A percentile compares a stretch with the other conserved stretches of the same genome.
phyloP scores from a whole-genome alignment of 2,329 filamentous ascomycete genomes.

The Penicillium paneum region DNA sequence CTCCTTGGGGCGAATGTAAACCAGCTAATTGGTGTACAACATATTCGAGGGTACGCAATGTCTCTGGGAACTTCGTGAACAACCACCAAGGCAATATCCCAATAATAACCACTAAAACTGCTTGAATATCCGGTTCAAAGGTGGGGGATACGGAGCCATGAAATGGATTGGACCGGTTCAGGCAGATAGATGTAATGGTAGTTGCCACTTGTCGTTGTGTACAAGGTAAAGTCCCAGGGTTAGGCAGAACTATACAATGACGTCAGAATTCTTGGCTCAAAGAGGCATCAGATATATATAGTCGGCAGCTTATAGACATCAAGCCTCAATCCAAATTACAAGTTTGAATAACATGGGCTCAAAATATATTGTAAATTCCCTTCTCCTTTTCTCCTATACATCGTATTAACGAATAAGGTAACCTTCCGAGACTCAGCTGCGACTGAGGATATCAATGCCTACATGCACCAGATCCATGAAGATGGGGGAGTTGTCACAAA shows the following conservation, averaged over 20 bases:
- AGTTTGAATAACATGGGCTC: background rate
- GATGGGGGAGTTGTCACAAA: background rate
- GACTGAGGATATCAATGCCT: constrained; percentile 4
- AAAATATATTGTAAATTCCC: background rate
- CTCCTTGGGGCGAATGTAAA: background rate
- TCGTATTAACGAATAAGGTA: background rate
- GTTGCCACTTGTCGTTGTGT: background rate
- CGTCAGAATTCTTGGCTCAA: background rate
- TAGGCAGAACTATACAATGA: background rate
- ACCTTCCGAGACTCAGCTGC: constrained; percentile 6
- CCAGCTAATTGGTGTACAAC: background rate
- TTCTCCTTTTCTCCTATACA: background rate
- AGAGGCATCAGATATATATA: background rate
- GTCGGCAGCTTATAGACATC: too few species aligned
- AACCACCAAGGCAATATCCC: background rate
- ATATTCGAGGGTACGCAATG: background rate
- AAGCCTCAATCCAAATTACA: background rate
- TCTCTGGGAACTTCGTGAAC: too few species aligned
- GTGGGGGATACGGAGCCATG: background rate
- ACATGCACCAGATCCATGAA: background rate
- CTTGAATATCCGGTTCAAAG: background rate
- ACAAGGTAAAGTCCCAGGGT: too few species aligned
- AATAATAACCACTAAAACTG: background rate
- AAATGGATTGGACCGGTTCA: background rate
- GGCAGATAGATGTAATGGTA: background rate